phyloP scores from a whole-genome alignment of 345 rosid genomes.

The Gossypium arboreum region DNA sequence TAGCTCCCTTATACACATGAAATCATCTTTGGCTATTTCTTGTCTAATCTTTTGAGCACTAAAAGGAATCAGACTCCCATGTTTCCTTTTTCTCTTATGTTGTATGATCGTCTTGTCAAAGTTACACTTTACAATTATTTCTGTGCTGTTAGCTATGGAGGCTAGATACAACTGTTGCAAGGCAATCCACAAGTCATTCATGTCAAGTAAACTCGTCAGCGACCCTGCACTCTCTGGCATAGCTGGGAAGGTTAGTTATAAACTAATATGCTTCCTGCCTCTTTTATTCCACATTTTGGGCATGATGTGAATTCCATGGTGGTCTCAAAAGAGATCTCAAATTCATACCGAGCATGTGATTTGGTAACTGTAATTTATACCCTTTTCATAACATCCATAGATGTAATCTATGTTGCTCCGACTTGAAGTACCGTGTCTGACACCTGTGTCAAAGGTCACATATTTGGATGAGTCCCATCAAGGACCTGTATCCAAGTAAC shows the following conservation, averaged over 20 bases:
- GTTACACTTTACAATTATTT: neutral
- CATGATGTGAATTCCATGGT: neutral
- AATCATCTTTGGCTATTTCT: neutral
- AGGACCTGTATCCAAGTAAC: too few species aligned
- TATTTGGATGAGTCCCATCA: too few species aligned
- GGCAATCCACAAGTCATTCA: constrained; percentile 56
- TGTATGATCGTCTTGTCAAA: neutral
- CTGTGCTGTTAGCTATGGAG: constrained; percentile 60
- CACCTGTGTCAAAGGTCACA: neutral
- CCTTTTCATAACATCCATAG: neutral
- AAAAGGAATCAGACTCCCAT: neutral
- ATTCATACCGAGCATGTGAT: neutral
- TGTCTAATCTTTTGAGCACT: neutral
- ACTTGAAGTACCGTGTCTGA: neutral
- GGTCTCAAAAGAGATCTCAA: too few species aligned
- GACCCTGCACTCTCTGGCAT: constrained; percentile 54
- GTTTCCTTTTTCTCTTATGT: neutral
- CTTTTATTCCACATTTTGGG: neutral
- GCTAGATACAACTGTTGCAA: constrained; percentile 72
- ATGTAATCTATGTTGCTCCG: neutral
- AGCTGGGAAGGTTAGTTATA: constrained; percentile 54
- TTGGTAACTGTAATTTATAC: neutral
- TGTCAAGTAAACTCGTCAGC: constrained; percentile 45
- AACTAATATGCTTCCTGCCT: neutral
- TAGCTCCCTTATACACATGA: neutral